Percentiles rank a stretch among this genome's conserved stretches.
These are phyloP conservation scores for Saccharomycopsis sp. DNA, from an alignment of 805 yeast species.

Conservation along the genomic window DNA sequence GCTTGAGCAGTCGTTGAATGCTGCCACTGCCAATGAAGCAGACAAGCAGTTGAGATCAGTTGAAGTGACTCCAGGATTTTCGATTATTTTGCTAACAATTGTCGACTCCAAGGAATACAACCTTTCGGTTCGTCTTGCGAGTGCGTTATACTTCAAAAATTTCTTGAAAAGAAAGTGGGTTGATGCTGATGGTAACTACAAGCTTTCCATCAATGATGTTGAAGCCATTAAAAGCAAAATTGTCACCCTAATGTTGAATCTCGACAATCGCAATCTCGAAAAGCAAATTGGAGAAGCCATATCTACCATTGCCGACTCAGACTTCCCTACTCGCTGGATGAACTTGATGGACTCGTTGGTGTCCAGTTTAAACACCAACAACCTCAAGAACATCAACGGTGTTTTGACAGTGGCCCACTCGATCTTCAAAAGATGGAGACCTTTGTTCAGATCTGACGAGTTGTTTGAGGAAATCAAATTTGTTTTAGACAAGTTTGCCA, in stretches of 20 bases:
- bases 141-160: conserved; percentile 85
- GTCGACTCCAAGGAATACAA: conserved; percentile 57
- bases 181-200: conserved; percentile 78
- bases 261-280: conserved; percentile 68
- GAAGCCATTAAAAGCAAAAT: conserved; percentile 66
- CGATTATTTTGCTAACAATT: conserved; percentile 66
- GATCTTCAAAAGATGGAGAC: conserved; percentile 95
- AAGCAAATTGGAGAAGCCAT: conserved; percentile 94
- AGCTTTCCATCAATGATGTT: conserved; percentile 56
- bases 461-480: conserved; percentile 79
- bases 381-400: conserved; percentile 72
- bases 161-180: conserved; percentile 81
- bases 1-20: conserved; percentile 58
- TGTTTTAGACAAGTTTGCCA: conserved; percentile 76
- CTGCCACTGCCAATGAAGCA: conserved; percentile 57
- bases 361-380: conserved; percentile 51
- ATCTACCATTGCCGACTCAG: conserved; percentile 88
- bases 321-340: conserved; percentile 90
- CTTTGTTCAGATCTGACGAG: conserved; percentile 85
- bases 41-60: conserved; percentile 56
- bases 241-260: conserved; percentile 74
- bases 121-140: conserved; percentile 68
- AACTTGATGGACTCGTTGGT: conserved; percentile 69
- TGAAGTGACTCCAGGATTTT: conserved; percentile 68
- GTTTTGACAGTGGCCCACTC: conserved; percentile 90